Percentiles rank a stretch among this genome's conserved stretches.
phyloP scores from a whole-genome alignment of 345 rosid genomes.

The Combretum micranthum region DNA sequence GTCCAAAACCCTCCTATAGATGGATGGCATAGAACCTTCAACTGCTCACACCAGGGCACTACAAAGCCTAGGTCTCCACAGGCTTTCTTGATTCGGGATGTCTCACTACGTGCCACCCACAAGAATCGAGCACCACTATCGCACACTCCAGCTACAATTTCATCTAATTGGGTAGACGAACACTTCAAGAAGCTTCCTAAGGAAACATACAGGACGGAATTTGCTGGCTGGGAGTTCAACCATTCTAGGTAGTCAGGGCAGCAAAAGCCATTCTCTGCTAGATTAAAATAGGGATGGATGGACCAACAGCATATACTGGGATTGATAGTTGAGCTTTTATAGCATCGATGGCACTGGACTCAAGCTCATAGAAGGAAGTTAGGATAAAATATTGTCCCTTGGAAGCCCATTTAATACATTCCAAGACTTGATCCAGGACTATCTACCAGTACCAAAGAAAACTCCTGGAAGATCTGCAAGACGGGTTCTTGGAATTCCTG shows the following conservation, averaged over 20 bases:
- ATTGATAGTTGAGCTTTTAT: background rate
- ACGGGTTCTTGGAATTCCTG: slow-evolving; percentile 15
- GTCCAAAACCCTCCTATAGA: slow-evolving; percentile 25
- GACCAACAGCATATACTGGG: slow-evolving; percentile 29
- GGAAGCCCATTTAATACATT: slow-evolving; percentile 10
- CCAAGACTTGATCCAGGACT: background rate
- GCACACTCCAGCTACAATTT: slow-evolving; percentile 19
- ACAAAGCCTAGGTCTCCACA: slow-evolving; percentile 8
- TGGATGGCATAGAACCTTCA: slow-evolving; percentile 21
- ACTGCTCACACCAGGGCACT: slow-evolving; percentile 26
- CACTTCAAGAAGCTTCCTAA: slow-evolving; percentile 32
- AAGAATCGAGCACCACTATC: slow-evolving; percentile 23
- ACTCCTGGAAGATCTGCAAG: slow-evolving; percentile 11
- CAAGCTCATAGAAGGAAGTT: slow-evolving; percentile 27
- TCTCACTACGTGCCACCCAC: slow-evolving; percentile 31
- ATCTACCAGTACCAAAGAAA: background rate
- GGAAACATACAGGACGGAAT: slow-evolving; percentile 32
- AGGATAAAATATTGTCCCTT: slow-evolving; percentile 25
- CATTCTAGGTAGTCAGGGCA: slow-evolving; percentile 12
- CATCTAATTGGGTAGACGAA: slow-evolving; percentile 24
- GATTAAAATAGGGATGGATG: slow-evolving; percentile 16
- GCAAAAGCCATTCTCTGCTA: background rate
- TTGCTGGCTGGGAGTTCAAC: slow-evolving; percentile 23
- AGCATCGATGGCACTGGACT: slow-evolving; percentile 14
- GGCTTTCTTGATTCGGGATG: background rate